phyloP scores from a whole-genome alignment of 2,329 filamentous ascomycete genomes.

The Hypoxylon sp. region DNA sequence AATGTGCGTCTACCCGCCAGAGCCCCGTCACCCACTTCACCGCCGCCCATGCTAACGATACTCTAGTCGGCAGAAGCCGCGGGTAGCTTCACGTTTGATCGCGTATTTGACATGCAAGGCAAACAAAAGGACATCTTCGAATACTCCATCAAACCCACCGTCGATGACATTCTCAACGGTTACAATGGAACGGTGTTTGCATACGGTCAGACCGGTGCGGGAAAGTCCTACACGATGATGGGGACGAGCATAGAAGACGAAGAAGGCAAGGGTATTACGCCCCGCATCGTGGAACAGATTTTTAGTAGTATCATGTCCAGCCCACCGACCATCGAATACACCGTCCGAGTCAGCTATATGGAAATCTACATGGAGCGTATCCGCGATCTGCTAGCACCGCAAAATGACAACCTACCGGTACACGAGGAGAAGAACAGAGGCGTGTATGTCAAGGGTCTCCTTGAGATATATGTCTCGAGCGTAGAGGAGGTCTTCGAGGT shows the following conservation, averaged over 20 bases:
- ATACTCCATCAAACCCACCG: slow-evolving; percentile 94
- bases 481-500: slow-evolving; percentile 97
- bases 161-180: slow-evolving; percentile 97
- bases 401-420: slow-evolving; percentile 96
- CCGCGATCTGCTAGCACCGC: slow-evolving; percentile 88
- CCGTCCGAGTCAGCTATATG: slow-evolving; percentile 99
- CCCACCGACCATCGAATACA: slow-evolving; percentile 95
- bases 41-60: slow-evolving; percentile 45
- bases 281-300: slow-evolving; percentile 96
- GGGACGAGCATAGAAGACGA: slow-evolving; percentile 93
- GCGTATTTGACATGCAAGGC: slow-evolving; percentile 95
- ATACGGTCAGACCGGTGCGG: slow-evolving; percentile 97
- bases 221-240: slow-evolving; percentile 99
- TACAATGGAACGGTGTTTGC: slow-evolving; percentile 99
- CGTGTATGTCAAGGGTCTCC: slow-evolving; percentile 94
- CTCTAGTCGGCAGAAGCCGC: slow-evolving; percentile 82
- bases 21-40: slow-evolving; percentile 2
- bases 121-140: slow-evolving; percentile 95
- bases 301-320: slow-evolving; percentile 95
- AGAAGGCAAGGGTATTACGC: slow-evolving; percentile 90
- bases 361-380: slow-evolving; percentile 99
- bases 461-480: slow-evolving; percentile 95
- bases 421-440: slow-evolving; percentile 97
- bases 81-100: slow-evolving; percentile 94
- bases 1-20: slow-evolving; percentile 71